Evolutionary conservation across 257 asterid genomes (phyloP), one percentile per base, ranked within the genome.

Genomic region (Nyctanthes arbortristis): DNA sequence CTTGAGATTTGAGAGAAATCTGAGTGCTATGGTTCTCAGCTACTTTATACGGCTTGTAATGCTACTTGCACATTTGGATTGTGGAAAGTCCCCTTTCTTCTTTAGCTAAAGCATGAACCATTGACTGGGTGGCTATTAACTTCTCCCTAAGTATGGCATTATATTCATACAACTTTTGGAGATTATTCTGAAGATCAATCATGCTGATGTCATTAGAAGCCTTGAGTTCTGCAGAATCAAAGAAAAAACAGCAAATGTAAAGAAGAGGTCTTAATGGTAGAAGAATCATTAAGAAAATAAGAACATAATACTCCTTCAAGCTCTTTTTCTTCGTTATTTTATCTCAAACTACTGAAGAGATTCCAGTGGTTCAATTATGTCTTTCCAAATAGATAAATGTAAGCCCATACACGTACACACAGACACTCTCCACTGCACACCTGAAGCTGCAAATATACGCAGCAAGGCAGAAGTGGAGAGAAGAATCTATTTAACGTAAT

Each of bases 61-160:
- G 4, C 65, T 62, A 22, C 40, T 56, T 14, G 52, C 32, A 62
- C 24, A 65, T 60, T 35, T 31, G 69, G 30, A n/a, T 54, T 28
- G 3, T 30, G 36, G 81, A 61, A 66, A 73, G 43, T 33, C 76
- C 37, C 18, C n/a, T n/a, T n/a, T 65, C 80, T 28, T 69, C 81
- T 71, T 33, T 49, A 29, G 67, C 73, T 43, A 68, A 39, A 72
- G 75, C 73, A 72, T 59, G 73, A 69, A 68, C 76, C 59, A 36
- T 68, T 2, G 84, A 75, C 49, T 76, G 82, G 22, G 81, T 75
- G 59, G 80, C 76, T 20, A 78, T 66, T 67, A 82, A 74, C 78
- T 81, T 81, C 57, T 86, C 90, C 75, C 83, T 80, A 81, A 81
- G 67, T 74, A 74, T 20, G 22, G 69, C 83, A 71, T 84, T 81